Evolutionary conservation across 768 basidiomycete species (phyloP).

Genomic region (Mrakia gelida): DNA sequence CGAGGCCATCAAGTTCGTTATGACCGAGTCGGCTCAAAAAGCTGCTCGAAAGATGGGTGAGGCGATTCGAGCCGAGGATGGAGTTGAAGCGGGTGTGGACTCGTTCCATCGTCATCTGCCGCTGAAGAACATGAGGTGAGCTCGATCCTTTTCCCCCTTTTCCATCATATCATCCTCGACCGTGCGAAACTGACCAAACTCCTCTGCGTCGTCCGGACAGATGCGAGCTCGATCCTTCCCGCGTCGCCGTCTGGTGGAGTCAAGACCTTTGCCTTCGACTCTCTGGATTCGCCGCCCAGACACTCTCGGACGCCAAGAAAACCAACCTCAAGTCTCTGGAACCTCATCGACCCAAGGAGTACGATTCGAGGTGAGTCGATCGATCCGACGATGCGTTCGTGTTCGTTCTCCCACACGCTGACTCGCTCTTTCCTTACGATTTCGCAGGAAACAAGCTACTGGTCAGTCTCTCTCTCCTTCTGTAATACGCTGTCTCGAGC

Average conservation of each 20-base stretch:
- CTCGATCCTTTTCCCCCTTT: not conserved
- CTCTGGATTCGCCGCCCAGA: constrained; percentile 56
- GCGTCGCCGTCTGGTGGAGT: constrained; percentile 56
- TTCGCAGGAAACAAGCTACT: constrained; percentile 49
- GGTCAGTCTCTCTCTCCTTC: no score
- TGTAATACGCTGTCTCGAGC: not conserved
- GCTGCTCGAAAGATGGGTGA: constrained; percentile 55
- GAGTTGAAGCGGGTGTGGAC: constrained; percentile 51
- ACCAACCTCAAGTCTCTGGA: constrained; percentile 51
- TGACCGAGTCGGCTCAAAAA: constrained; percentile 50
- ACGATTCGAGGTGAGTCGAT: constrained; percentile 2
- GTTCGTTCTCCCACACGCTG: not conserved
- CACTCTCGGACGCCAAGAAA: constrained; percentile 50
- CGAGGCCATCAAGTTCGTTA: constrained; percentile 54
- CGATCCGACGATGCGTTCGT: not conserved
- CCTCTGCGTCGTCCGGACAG: constrained; percentile 28
- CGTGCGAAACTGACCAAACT: not conserved
- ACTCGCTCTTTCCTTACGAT: constrained; percentile 37
- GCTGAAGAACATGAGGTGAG: constrained; percentile 53
- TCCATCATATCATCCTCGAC: not conserved
- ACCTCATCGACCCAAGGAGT: constrained; percentile 50
- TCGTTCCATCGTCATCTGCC: constrained; percentile 61
- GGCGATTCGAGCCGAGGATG: constrained; percentile 55
- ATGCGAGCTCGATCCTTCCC: constrained; percentile 56
- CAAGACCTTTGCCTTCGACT: constrained; percentile 51